Evolutionary conservation across 805 yeast genomes (phyloP), one percentile per base, ranked within the genome.

Genomic region (Metschnikowia cerradonensis): DNA sequence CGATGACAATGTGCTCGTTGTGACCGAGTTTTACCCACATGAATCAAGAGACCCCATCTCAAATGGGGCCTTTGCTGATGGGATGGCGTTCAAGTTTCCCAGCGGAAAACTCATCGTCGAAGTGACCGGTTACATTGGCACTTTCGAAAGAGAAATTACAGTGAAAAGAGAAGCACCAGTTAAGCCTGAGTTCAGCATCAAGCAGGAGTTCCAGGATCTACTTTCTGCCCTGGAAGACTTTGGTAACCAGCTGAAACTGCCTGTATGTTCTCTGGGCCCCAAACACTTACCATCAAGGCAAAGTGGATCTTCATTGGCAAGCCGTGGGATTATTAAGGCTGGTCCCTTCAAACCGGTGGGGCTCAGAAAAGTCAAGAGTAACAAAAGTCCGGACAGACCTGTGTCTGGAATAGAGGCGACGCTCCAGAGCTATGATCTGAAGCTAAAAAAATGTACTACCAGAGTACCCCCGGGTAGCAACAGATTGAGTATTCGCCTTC

Each of bases 131-230:
- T 56, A 63, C 11, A 34, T 67, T n/a, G 70, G 67, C 4, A 57
- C 57, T 11, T 70, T 60, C 51, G 73, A 68, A 51, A 57, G 80
- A 38, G 78, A 77, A 57, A 60, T 75, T 3, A 32, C 45, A 8
- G 11, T 42, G 31, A 32, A 22, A n/a, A 32, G 38, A n/a, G 45
- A 42, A 34, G 20, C 36, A 20, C n/a, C 22, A 5, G 34, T 26
- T 23, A 40, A 40, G 17, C 34, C 43, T 11, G 43, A 26, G 26
- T 15, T 40, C 23, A 26, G n/a, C 11, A 23, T 44, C 23, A 35
- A 44, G 31, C 31, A 44, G 47, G 47, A 35, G 30, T 10, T 35
- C 26, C 40, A 11, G 26, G 47, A 44, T 6, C 40, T 40, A 11
- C n/a, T 40, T 15, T 40, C 20, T 40, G 15, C 34, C 11, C 20